phyloP scores from a whole-genome alignment of 148 eudicot species.

The Pouteria glomerata region DNA sequence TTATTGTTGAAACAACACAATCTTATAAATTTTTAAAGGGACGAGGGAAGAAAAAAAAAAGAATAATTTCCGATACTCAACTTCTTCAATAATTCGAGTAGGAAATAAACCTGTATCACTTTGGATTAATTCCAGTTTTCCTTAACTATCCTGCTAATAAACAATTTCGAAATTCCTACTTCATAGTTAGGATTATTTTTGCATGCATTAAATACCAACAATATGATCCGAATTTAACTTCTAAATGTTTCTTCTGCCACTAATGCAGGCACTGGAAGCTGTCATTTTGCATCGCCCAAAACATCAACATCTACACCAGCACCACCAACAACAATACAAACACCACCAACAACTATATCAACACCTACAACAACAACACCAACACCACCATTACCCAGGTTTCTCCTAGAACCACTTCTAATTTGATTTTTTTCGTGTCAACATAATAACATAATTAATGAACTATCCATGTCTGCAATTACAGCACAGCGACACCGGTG shows the following conservation, averaged over 20 bases:
- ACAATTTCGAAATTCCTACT: not conserved
- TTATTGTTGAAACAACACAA: too few species aligned
- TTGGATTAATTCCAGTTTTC: not conserved
- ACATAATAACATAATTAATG: too few species aligned
- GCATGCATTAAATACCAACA: not conserved
- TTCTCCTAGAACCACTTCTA: too few species aligned
- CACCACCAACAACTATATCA: conserved; percentile 24
- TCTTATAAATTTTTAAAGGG: not conserved
- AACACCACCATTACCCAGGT: conserved; percentile 7
- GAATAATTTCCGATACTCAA: too few species aligned
- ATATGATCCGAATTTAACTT: not conserved
- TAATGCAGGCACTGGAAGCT: conserved; percentile 70
- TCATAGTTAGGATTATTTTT: not conserved
- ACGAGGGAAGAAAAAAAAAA: not conserved
- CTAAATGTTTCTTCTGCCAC: not conserved
- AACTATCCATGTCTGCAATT: too few species aligned
- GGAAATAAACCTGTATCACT: too few species aligned
- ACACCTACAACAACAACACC: conserved; percentile 24
- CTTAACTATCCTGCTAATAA: not conserved
- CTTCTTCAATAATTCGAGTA: too few species aligned
- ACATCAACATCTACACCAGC: conserved; percentile 38
- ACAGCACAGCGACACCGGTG: too few species aligned
- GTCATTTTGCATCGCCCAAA: conserved; percentile 42
- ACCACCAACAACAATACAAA: conserved; percentile 20
- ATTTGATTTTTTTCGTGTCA: too few species aligned